These are phyloP conservation scores for Colletotrichum camelliae DNA, from an alignment of 2,329 filamentous ascomycete species.

Conservation along the genomic window DNA sequence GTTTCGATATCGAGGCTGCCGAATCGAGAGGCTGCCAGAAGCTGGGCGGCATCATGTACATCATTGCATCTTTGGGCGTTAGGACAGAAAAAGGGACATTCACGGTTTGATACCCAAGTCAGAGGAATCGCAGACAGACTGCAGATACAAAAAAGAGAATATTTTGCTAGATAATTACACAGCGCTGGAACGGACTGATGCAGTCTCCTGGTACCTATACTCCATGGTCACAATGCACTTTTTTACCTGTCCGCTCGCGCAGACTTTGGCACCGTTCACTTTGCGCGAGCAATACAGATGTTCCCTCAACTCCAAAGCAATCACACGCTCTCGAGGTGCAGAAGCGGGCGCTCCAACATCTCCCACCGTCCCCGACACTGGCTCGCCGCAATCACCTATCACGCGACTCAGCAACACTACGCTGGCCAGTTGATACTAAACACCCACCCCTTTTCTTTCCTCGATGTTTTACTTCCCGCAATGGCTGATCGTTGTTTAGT, in stretches of 20 bases:
- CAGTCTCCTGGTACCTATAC: background rate
- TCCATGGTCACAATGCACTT: background rate
- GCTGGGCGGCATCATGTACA: background rate
- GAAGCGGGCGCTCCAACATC: background rate
- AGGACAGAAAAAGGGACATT: background rate
- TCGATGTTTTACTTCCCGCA: background rate
- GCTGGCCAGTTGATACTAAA: background rate
- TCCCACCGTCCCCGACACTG: background rate
- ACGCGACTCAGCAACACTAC: background rate
- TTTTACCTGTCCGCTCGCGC: background rate
- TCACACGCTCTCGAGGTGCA: background rate
- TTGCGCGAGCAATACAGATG: background rate
- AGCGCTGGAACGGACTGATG: background rate
- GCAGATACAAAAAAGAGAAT: background rate
- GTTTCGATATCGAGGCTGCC: background rate
- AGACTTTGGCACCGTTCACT: background rate
- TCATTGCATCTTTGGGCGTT: constrained; percentile 5
- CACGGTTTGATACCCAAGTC: constrained; percentile 14
- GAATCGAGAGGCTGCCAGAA: background rate
- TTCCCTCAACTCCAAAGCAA: background rate
- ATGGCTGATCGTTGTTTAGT: constrained; percentile 8
- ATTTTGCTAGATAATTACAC: background rate
- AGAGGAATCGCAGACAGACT: background rate
- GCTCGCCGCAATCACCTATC: background rate
- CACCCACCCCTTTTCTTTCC: background rate